Conservation (phyloP, 192 early-diverging fungal genomes). For the Funneliformis geosporum region DNA sequence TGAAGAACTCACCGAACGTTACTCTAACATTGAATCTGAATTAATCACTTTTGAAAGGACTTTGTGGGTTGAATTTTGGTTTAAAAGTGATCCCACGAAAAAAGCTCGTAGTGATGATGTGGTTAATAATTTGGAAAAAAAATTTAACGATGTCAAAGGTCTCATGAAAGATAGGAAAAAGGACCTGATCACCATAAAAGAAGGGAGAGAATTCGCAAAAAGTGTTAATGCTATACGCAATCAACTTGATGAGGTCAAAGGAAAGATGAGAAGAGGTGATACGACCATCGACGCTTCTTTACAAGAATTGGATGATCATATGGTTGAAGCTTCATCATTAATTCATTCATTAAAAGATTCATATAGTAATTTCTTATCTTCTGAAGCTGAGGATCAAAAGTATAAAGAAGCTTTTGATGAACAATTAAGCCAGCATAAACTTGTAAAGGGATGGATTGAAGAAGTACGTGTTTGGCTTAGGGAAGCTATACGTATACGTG, state of each 20-base stretch:
- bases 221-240: slow-evolving; percentile 12
- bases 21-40: slow-evolving; percentile 23
- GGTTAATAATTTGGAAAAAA: slow-evolving; percentile 7
- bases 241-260: slow-evolving; percentile 27
- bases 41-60: slow-evolving; percentile 25
- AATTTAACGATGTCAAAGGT: slow-evolving; percentile 5
- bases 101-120: slow-evolving; percentile 2
- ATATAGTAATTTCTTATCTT: slow-evolving; percentile 1
- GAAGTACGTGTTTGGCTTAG: slow-evolving; percentile 47
- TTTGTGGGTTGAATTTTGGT: slow-evolving; percentile 33
- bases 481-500: slow-evolving; percentile 46
- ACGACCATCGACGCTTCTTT: slow-evolving; percentile 31
- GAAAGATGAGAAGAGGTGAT: slow-evolving; percentile 22
- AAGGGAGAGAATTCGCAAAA: slow-evolving; percentile 29
- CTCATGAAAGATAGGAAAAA: slow-evolving; percentile 23
- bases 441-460: slow-evolving; percentile 28
- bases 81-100: slow-evolving; percentile 24
- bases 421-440: background rate
- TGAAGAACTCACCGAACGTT: slow-evolving; percentile 25
- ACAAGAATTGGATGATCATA: slow-evolving; percentile 29
- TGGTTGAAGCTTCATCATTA: slow-evolving; percentile 11
- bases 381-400: slow-evolving; percentile 11
- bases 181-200: slow-evolving; percentile 13
- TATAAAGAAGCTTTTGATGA: slow-evolving; percentile 2
- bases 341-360: background rate